A percentile compares a stretch with the other conserved stretches of the same genome.
Conservation (phyloP, 495 filamentous ascomycete species). For the Tuber calosporum region DNA sequence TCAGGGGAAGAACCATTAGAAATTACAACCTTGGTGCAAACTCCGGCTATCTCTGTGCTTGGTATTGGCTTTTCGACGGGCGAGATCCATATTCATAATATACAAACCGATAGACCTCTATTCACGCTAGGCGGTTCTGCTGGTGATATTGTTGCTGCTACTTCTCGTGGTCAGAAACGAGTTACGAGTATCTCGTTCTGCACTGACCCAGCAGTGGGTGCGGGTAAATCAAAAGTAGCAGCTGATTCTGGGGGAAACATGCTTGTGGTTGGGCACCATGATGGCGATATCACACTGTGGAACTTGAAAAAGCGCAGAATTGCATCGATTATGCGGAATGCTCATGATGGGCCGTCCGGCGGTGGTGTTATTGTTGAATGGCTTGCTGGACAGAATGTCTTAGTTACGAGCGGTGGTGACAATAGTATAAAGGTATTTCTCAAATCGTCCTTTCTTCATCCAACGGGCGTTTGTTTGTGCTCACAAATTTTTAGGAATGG, state of each 20-base stretch:
- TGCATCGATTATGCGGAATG: conserved; percentile 71
- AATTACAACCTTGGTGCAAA: conserved; percentile 75
- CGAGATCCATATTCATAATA: conserved; percentile 68
- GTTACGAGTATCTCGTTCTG: conserved; percentile 85
- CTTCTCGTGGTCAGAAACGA: conserved; percentile 43
- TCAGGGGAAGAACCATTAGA: conserved; percentile 54
- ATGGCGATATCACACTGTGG: conserved; percentile 89
- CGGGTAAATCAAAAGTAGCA: conserved; percentile 58
- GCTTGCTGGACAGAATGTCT: conserved; percentile 77
- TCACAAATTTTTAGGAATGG: conserved; percentile 32
- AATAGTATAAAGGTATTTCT: conserved; percentile 66
- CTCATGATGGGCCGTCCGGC: conserved; percentile 66
- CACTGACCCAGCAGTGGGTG: conserved; percentile 82
- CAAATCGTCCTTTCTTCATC: not conserved
- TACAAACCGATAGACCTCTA: conserved; percentile 63
- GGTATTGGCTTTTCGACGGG: conserved; percentile 80
- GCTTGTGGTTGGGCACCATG: conserved; percentile 44
- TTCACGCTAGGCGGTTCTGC: conserved; percentile 57
- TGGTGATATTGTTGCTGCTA: conserved; percentile 44
- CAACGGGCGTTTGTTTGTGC: conserved; percentile 4
- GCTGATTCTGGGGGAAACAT: conserved; percentile 73
- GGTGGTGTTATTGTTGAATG: conserved; percentile 73
- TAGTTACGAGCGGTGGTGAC: conserved; percentile 83
- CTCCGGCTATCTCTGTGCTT: conserved; percentile 74
- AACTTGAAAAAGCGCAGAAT: conserved; percentile 81